phyloP scores from a whole-genome alignment of 1,139 yeast species.

The Debaryomyces fabryi region DNA sequence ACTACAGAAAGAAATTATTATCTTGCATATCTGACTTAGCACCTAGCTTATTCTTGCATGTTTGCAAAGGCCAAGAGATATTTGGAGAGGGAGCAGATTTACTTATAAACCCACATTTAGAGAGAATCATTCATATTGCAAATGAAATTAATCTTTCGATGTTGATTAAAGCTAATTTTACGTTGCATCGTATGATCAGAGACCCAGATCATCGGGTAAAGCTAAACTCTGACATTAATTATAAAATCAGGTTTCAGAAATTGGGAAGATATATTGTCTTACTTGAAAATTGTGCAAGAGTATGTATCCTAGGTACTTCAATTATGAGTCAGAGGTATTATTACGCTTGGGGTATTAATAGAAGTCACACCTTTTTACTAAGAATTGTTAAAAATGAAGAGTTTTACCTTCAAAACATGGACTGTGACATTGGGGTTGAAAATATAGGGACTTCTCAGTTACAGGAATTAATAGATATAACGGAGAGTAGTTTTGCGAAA shows the following conservation, averaged over 20 bases:
- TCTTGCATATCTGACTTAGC: conserved; percentile 25
- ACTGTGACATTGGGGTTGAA: conserved; percentile 3
- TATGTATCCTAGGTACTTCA: conserved; percentile 16
- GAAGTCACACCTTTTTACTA: conserved; percentile 29
- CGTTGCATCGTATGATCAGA: conserved; percentile 2
- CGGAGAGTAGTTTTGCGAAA: background rate
- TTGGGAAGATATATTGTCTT: conserved; percentile 9
- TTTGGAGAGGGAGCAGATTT: conserved; percentile 30
- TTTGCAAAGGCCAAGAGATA: conserved; percentile 17
- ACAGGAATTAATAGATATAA: conserved; percentile 7
- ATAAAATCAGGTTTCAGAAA: background rate
- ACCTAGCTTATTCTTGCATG: conserved; percentile 23
- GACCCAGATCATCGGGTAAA: background rate
- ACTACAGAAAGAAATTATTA: conserved; percentile 32
- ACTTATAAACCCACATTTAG: conserved; percentile 28
- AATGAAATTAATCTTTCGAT: conserved; percentile 28
- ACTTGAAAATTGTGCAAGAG: conserved; percentile 13
- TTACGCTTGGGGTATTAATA: conserved; percentile 50
- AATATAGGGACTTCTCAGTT: background rate
- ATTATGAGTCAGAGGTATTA: conserved; percentile 42
- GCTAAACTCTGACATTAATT: background rate
- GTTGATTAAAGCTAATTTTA: conserved; percentile 20
- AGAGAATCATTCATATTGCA: conserved; percentile 27
- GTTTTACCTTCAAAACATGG: conserved; percentile 18
- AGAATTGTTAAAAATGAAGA: conserved; percentile 21